Evolutionary conservation across 345 rosid species (phyloP).

Genomic region (Brassica incana): DNA sequence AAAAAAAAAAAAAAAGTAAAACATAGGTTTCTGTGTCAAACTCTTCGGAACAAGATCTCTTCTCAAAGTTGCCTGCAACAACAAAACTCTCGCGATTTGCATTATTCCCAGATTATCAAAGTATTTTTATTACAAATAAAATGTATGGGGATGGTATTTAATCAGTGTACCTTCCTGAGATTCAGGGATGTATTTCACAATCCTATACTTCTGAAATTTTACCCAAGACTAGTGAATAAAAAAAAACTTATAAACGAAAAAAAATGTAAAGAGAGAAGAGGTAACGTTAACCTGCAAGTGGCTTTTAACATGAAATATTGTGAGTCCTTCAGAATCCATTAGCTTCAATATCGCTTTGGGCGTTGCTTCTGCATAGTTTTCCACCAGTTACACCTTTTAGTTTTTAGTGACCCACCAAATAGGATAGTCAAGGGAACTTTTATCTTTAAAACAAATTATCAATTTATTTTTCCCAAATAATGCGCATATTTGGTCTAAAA

Average conservation of each 20-base stretch:
- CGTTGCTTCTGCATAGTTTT: conserved; percentile 62
- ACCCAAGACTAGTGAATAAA: neutral
- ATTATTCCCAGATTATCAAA: neutral
- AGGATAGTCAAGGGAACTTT: conserved; percentile 1
- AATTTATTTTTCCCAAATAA: neutral
- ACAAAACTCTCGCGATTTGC: conserved; percentile 5
- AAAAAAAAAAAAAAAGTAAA: neutral
- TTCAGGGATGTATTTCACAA: conserved; percentile 77
- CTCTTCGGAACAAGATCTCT: conserved; percentile 43
- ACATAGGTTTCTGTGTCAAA: conserved; percentile 57
- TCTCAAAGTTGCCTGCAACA: conserved; percentile 63
- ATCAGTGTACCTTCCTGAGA: conserved; percentile 60
- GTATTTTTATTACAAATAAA: neutral
- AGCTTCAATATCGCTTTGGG: conserved; percentile 90
- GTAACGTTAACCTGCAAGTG: conserved; percentile 70
- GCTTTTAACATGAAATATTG: conserved; percentile 96
- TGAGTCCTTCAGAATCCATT: conserved; percentile 84
- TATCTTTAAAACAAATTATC: neutral
- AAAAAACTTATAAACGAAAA: neutral
- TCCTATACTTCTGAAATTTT: conserved; percentile 73
- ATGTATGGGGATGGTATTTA: neutral
- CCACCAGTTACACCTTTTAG: conserved; percentile 29
- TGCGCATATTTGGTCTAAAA: conserved; percentile 1
- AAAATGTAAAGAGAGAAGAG: neutral
- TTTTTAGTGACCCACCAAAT: conserved; percentile 18